Conservation (phyloP, 164 flowering plant species). For the Vitis cinerea region DNA sequence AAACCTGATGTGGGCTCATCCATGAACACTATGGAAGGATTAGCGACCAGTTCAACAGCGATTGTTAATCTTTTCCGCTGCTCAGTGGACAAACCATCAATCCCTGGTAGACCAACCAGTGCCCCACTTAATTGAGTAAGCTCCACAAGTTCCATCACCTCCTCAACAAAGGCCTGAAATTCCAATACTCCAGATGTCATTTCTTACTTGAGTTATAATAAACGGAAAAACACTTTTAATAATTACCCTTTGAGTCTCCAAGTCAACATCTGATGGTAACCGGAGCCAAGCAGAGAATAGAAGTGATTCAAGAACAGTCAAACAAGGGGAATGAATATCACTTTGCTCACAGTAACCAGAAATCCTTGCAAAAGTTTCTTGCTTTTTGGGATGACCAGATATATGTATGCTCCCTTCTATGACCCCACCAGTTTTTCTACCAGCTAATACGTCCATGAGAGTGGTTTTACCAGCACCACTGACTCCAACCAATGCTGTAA, state of each 20-base stretch:
- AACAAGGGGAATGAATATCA: constrained; percentile 95
- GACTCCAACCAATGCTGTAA: constrained; percentile 95
- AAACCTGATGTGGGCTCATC: constrained; percentile 98
- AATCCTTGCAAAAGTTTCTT: constrained; percentile 96
- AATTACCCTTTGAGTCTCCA: constrained; percentile 76
- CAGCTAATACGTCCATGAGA: constrained; percentile 98
- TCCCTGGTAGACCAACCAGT: constrained; percentile 88
- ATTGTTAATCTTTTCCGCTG: constrained; percentile 97
- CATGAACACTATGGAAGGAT: constrained; percentile 98
- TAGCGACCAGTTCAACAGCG: constrained; percentile 96
- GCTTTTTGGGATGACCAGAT: constrained; percentile 89
- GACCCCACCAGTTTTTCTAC: constrained; percentile 93
- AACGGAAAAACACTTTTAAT: background rate
- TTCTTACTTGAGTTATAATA: constrained; percentile 3
- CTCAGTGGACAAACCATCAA: constrained; percentile 96
- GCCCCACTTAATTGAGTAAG: constrained; percentile 84
- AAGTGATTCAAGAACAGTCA: constrained; percentile 90
- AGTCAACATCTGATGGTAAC: constrained; percentile 66
- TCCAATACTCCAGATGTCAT: constrained; percentile 17
- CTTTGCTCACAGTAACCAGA: constrained; percentile 99
- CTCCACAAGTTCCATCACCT: constrained; percentile 98
- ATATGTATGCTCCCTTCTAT: constrained; percentile 82
- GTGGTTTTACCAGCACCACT: constrained; percentile 99
- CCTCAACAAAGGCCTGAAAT: constrained; percentile 88
- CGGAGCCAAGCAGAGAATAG: constrained; percentile 95